These are phyloP conservation scores for Termitomyces sp. DNA, from an alignment of 768 basidiomycete species.

Conservation along the genomic window DNA sequence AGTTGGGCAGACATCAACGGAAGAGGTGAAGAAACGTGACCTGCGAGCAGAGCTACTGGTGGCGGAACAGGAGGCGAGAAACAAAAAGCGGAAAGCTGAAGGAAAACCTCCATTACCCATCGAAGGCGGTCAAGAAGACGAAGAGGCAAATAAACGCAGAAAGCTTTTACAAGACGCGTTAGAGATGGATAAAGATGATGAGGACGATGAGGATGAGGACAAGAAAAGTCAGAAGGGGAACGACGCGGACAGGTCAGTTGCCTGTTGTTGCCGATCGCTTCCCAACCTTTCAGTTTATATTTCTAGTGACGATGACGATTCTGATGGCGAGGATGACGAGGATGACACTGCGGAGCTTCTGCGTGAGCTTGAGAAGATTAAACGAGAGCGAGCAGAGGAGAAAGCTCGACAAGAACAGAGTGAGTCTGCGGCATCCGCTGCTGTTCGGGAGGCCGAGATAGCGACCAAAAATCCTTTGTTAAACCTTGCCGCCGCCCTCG, in stretches of 20 bases:
- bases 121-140: constrained; percentile 37
- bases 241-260: constrained; percentile 33
- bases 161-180: constrained; percentile 83
- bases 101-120: constrained; percentile 52
- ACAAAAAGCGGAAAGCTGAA: constrained; percentile 90
- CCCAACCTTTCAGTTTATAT: background rate
- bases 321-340: constrained; percentile 56
- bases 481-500: constrained; percentile 87
- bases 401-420: constrained; percentile 79
- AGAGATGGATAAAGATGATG: constrained; percentile 88
- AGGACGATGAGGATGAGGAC: constrained; percentile 58
- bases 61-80: constrained; percentile 83
- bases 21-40: constrained; percentile 75
- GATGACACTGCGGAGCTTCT: constrained; percentile 92
- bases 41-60: constrained; percentile 74
- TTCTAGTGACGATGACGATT: constrained; percentile 47
- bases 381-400: constrained; percentile 92
- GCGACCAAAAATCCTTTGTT: constrained; percentile 85
- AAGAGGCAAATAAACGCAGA: constrained; percentile 75
- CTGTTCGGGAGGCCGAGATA: constrained; percentile 73
- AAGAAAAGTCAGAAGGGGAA: constrained; percentile 30
- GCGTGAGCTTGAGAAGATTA: constrained; percentile 97
- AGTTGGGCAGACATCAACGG: constrained; percentile 79
- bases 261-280: background rate
- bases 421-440: constrained; percentile 52